Evolutionary conservation across 129 eudicot genomes (phyloP).

Genomic region (Pulicaria dysenterica): DNA sequence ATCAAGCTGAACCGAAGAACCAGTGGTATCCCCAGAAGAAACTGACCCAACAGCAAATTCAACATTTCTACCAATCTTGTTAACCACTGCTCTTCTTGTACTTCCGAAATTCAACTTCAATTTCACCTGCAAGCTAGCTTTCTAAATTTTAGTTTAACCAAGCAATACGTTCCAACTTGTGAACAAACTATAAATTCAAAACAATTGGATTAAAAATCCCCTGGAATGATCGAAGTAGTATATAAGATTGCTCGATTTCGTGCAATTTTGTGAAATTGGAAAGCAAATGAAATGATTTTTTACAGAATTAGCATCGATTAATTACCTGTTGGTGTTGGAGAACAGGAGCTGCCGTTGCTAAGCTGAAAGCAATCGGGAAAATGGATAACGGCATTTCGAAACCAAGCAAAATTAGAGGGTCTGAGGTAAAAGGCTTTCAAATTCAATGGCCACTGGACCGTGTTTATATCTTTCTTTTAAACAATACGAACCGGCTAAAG

Average conservation of each 20-base stretch:
- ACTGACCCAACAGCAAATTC: constrained; percentile 35
- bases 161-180: too few species aligned
- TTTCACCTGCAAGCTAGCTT: constrained; percentile 31
- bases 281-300: not conserved
- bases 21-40: constrained; percentile 44
- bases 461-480: not conserved
- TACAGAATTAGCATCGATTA: not conserved
- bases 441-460: constrained; percentile 12
- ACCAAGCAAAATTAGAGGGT: constrained; percentile 32
- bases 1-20: constrained; percentile 52
- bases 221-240: not conserved
- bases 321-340: constrained; percentile 35
- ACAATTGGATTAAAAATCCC: not conserved
- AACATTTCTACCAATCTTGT: constrained; percentile 34
- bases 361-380: constrained; percentile 37
- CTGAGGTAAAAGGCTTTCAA: not conserved
- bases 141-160: constrained; percentile 19
- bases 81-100: constrained; percentile 9
- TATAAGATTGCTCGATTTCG: not conserved
- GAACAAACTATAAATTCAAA: not conserved
- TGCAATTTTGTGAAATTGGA: not conserved
- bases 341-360: constrained; percentile 30
- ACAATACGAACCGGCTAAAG: too few species aligned
- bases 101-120: constrained; percentile 27
- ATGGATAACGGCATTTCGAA: constrained; percentile 69